These are phyloP conservation scores for Gamsiella multidivaricata DNA, from an alignment of 192 early-diverging fungal genomes.

Conservation along the genomic window DNA sequence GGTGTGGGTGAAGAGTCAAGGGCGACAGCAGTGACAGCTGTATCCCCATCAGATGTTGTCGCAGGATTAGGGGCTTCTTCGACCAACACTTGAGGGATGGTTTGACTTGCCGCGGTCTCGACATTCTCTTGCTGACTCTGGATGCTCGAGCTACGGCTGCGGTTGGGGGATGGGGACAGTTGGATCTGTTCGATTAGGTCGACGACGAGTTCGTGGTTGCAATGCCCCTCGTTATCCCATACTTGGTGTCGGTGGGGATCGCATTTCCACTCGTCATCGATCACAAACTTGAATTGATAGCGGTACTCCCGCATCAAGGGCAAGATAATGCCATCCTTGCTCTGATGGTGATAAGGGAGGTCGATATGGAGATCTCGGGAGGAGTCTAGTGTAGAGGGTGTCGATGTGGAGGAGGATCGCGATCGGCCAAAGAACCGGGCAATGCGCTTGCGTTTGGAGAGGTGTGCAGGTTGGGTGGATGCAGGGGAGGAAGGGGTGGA, in stretches of 20 bases:
- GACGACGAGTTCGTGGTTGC: constrained; percentile 67
- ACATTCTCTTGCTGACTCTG: constrained; percentile 11
- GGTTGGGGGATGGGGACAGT: neutral
- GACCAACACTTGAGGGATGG: neutral
- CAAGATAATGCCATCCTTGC: constrained; percentile 29
- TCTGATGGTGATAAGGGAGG: constrained; percentile 32
- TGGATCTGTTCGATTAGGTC: constrained; percentile 36
- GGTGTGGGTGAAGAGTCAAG: neutral
- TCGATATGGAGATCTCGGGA: constrained; percentile 13
- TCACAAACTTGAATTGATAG: constrained; percentile 56
- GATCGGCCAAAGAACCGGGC: constrained; percentile 42
- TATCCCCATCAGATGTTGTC: too few species aligned
- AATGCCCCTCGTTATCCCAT: constrained; percentile 64
- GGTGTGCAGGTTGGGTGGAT: neutral
- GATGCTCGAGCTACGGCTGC: constrained; percentile 45
- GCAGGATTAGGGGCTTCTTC: neutral
- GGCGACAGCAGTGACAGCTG: neutral
- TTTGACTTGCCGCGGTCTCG: neutral
- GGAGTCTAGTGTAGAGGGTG: neutral
- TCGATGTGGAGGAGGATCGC: constrained; percentile 31
- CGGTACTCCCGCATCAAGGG: constrained; percentile 38
- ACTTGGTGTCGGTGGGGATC: constrained; percentile 34
- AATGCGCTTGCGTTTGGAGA: constrained; percentile 27
- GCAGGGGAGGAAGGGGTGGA: neutral
- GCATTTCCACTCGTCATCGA: constrained; percentile 50